These are phyloP conservation scores for Stramenopiles sp. DNA, from an alignment of 352 stramenopile species.

Conservation along the genomic window DNA sequence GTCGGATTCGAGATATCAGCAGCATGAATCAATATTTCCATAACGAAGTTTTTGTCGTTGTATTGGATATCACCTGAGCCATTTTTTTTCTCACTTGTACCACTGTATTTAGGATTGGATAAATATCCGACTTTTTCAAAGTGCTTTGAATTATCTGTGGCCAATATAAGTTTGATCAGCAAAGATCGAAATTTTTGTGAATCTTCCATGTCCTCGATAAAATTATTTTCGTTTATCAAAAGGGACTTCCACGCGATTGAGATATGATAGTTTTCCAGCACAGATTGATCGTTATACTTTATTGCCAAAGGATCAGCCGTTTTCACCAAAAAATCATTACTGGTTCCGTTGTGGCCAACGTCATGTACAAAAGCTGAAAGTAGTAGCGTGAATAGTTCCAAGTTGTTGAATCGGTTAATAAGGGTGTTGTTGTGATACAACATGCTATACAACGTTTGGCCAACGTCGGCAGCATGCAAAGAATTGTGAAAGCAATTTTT, in stretches of 20 bases:
- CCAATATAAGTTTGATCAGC: conserved; percentile 56
- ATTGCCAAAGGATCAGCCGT: conserved; percentile 58
- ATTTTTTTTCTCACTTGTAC: neutral
- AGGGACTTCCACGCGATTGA: conserved; percentile 25
- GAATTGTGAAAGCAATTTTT: conserved; percentile 50
- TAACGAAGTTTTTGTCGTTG: neutral
- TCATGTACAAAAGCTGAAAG: conserved; percentile 70
- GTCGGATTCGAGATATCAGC: neutral
- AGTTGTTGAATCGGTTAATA: conserved; percentile 15
- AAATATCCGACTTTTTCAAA: conserved; percentile 42
- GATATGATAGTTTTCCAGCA: conserved; percentile 57
- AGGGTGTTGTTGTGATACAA: neutral
- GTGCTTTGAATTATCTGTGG: conserved; percentile 48
- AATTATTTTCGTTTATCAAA: conserved; percentile 39
- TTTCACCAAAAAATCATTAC: conserved; percentile 64
- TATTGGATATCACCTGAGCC: neutral
- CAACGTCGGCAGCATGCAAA: conserved; percentile 41
- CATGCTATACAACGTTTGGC: conserved; percentile 39
- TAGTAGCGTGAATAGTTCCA: conserved; percentile 49
- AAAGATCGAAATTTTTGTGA: conserved; percentile 36
- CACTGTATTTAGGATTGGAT: neutral
- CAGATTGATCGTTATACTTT: conserved; percentile 70
- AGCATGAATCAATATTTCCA: neutral
- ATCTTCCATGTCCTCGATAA: conserved; percentile 43
- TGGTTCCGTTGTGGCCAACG: conserved; percentile 68